Percentiles rank a stretch among this genome's conserved stretches.
These are phyloP conservation scores for Anastatica hierochuntica DNA, from an alignment of 345 rosid genomes.

Conservation along the genomic window DNA sequence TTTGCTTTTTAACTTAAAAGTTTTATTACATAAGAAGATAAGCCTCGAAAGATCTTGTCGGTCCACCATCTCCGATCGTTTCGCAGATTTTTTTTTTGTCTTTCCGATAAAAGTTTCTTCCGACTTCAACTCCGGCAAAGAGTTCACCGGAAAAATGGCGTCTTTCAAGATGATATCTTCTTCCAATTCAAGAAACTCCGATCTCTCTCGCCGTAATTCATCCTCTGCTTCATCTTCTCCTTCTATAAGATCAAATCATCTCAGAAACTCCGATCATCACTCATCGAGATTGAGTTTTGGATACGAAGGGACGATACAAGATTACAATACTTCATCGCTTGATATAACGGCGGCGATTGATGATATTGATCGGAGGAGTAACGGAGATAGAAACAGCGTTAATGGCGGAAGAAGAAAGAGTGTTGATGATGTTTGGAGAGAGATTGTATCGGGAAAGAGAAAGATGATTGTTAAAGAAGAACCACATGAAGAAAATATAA, in stretches of 20 bases:
- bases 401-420: conserved; percentile 22
- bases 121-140: too few species aligned
- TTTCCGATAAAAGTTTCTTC: too few species aligned
- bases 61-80: too few species aligned
- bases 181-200: conserved; percentile 49
- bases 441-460: conserved; percentile 58
- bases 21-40: neutral
- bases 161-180: conserved; percentile 59
- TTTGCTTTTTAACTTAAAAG: too few species aligned
- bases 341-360: neutral
- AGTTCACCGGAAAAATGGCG: too few species aligned
- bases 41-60: too few species aligned
- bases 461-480: conserved; percentile 61
- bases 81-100: too few species aligned
- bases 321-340: neutral
- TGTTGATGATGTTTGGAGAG: conserved; percentile 83
- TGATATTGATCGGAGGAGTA: conserved; percentile 17
- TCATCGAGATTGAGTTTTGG: conserved; percentile 1
- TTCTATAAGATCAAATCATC: conserved; percentile 20
- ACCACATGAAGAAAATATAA: conserved; percentile 33
- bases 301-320: neutral
- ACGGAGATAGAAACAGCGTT: conserved; percentile 11
- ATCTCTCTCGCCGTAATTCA: conserved; percentile 44
- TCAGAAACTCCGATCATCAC: conserved; percentile 22
- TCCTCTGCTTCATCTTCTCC: conserved; percentile 39